These are phyloP conservation scores for Nakazawaea populi DNA, from an alignment of 805 yeast genomes.

Conservation along the genomic window DNA sequence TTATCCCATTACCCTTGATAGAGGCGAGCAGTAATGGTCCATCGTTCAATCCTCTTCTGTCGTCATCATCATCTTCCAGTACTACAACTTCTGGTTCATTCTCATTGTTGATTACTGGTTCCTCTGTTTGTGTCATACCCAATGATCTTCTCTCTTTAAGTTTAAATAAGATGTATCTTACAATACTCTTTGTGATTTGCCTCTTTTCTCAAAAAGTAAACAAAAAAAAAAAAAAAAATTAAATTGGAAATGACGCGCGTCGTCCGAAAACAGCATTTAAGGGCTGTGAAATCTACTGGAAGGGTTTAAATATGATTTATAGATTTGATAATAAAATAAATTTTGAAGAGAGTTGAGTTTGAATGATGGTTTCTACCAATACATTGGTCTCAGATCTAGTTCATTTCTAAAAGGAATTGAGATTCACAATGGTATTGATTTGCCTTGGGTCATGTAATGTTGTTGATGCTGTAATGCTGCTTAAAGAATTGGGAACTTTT, in stretches of 20 bases:
- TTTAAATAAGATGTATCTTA: not conserved
- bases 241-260: conserved; percentile 1
- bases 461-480: too few relatives aligned
- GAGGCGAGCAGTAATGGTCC: conserved; percentile 53
- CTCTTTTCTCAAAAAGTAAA: conserved; percentile 1
- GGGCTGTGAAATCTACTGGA: not conserved
- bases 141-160: not conserved
- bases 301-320: not conserved
- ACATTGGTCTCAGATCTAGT: too few relatives aligned
- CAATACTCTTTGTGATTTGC: not conserved
- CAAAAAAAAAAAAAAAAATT: conserved; percentile 1
- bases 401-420: too few relatives aligned
- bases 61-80: conserved; percentile 35
- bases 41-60: conserved; percentile 29
- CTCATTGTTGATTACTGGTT: conserved; percentile 2
- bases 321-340: not conserved
- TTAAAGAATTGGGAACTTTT: too few relatives aligned
- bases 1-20: conserved; percentile 74
- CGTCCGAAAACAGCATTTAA: not conserved
- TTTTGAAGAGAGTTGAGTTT: too few relatives aligned
- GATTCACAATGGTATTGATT: too few relatives aligned
- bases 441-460: too few relatives aligned
- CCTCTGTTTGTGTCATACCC: conserved; percentile 3
- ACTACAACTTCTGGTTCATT: conserved; percentile 11
- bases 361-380: too few relatives aligned